phyloP scores from a whole-genome alignment of 495 filamentous ascomycete genomes.

The Chaetomium cochliodes region DNA sequence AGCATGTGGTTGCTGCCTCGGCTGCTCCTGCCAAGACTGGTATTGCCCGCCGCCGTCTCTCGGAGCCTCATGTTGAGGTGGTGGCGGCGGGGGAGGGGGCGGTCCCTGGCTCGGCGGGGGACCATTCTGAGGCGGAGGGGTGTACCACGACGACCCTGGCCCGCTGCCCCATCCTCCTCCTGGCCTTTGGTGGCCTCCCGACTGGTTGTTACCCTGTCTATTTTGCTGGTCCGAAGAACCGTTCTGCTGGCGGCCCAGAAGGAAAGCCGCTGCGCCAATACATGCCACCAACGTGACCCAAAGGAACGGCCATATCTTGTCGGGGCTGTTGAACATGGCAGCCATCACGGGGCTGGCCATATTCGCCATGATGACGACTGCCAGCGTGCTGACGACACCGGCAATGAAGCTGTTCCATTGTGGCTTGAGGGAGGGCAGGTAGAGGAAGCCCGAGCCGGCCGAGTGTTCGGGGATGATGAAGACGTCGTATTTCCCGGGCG shows the following conservation, averaged over 20 bases:
- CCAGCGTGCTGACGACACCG: constrained; percentile 71
- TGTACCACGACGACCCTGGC: constrained; percentile 27
- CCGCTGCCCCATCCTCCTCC: constrained; percentile 24
- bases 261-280: constrained; percentile 18
- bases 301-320: constrained; percentile 9
- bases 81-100: constrained; percentile 41
- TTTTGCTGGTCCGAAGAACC: constrained; percentile 3
- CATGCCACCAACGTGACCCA: constrained; percentile 7
- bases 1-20: constrained; percentile 34
- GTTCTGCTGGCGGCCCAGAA: constrained; percentile 18
- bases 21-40: constrained; percentile 45
- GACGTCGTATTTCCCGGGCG: constrained; percentile 88
- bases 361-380: constrained; percentile 63
- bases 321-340: constrained; percentile 53
- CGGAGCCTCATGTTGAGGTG: constrained; percentile 33
- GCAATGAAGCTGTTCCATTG: constrained; percentile 89
- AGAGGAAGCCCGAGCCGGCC: constrained; percentile 85
- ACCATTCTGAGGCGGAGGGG: constrained; percentile 37
- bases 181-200: constrained; percentile 11
- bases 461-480: constrained; percentile 96
- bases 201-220: constrained; percentile 22
- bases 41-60: constrained; percentile 35
- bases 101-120: constrained; percentile 44
- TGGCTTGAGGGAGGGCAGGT: constrained; percentile 82
- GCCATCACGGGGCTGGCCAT: constrained; percentile 66